Base-by-base conservation (phyloP, 306 rosid species). In the Medicago lupulina region DNA sequence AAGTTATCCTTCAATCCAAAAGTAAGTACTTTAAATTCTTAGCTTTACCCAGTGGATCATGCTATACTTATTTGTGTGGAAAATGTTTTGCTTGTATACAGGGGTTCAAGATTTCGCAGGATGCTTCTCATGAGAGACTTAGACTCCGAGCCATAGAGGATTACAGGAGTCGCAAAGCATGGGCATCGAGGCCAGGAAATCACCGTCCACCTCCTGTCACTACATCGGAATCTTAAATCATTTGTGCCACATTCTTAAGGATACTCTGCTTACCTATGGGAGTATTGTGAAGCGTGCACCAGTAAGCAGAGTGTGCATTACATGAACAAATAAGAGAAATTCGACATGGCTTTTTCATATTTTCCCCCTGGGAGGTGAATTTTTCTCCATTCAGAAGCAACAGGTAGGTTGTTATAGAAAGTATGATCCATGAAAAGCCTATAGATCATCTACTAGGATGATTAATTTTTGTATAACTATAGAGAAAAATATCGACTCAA, bases 151-250 rank as follows among this genome's bases (percentile, higher is more conserved):
- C 97, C 39, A 85, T 95, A n/a, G 94, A 92, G 85, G 87, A 87
- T 11, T 95, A 95, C 76, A 76, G 98, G 72, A 82, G 83, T 49
- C 92, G 97, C 38, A 92, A 88, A 74, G 87, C 86, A 76, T 95
- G 97, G 97, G 76, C 80, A 17, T 89, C 96, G 53, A 85, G 98
- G 87, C 97, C 93, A 7, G 97, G 98, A 78, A 76, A 76, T 78
- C 89, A 89, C 60, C 76, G 89, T 58, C 91, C 91, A 54, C 74
- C 83, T 43, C 76, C 81, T 0, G 74, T 51, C 58, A 71, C 86
- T 11, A 16, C 78, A 3, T 51, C 80, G 7, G 63, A 83, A 55
- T 59, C 76, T 50, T 79, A 65, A 76, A 55, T 65, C 49, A 46
- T 39, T 65, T 14, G 46, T 67, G 7, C 53, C 77, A 58, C 76